Evolutionary conservation across 1,139 yeast species (phyloP), one percentile per base, ranked within the genome.

Genomic region (Candida buenavistaensis): DNA sequence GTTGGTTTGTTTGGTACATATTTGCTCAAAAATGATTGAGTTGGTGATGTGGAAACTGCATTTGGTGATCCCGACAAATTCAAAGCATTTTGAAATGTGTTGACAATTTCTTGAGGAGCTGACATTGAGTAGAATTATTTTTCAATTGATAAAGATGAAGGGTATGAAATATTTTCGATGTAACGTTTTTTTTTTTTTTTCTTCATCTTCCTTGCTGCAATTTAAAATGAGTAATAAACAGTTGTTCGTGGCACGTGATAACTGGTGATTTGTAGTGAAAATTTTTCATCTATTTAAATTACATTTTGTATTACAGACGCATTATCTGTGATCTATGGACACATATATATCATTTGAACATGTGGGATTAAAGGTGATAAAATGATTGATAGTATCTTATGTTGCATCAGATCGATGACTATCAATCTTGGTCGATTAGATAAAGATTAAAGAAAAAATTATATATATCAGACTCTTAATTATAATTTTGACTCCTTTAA

Each of bases 31-130:
- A 67, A 76, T 15, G 80, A 73, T 44, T 68, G 70, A 21, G 78
- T 73, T 42, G 86, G 87, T 5, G 88, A 84, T 24, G 94, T 82
- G 5, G 92, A 81, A 43, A 85, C 92, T 6, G 85, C 88, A 28
- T 43, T 40, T 37, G 83, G 79, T 9, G 77, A 59, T 21, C 73
- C 68, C 12, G 76, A 64, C 32, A 85, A 72, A 45, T 69, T 64
- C 60, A 72, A 48, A 14, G 76, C 75, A 41, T 57, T 68, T 57
- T 80, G 76, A 54, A 85, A 80, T 12, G 80, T 62, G 40, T 73
- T 64, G 39, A 77, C 71, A 47, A 84, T 83, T 59, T 82, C 82
- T 62, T 79, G 82, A 35, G 89, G 88, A 24, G 80, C 63, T 22
- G 86, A 60, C 90, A 82, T 82, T 22, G 24, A n/a, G 3, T 22